Percentiles rank a stretch among this genome's conserved stretches.
These are phyloP conservation scores for Corinectria fuckeliana DNA, from an alignment of 2,329 filamentous ascomycete genomes.

Conservation along the genomic window DNA sequence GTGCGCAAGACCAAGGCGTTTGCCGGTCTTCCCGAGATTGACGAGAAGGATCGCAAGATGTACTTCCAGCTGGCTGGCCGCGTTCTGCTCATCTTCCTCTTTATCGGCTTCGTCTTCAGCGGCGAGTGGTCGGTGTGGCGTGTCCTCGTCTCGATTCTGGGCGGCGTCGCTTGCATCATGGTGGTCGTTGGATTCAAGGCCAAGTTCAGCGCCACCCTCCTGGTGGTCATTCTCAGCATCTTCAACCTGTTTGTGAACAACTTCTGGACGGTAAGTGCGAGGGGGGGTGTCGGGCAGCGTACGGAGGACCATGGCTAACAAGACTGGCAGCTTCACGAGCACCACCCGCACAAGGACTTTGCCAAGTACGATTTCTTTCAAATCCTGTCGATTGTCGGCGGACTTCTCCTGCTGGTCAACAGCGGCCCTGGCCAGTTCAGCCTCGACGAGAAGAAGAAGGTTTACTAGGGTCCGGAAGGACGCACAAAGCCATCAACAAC, in stretches of 20 bases:
- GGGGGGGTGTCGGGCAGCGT: background rate
- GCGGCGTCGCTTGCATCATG: constrained; percentile 94
- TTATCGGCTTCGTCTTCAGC: constrained; percentile 94
- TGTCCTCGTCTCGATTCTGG: constrained; percentile 81
- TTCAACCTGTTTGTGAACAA: constrained; percentile 99
- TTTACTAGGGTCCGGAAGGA: constrained; percentile 71
- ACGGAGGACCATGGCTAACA: background rate
- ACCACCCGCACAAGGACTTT: constrained; percentile 99
- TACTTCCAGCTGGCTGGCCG: constrained; percentile 98
- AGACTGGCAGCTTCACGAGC: constrained; percentile 78
- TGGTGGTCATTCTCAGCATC: constrained; percentile 92
- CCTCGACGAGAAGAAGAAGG: constrained; percentile 99
- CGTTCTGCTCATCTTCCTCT: constrained; percentile 96
- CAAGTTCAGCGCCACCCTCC: constrained; percentile 95
- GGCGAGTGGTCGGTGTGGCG: constrained; percentile 92
- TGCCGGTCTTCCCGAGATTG: constrained; percentile 88
- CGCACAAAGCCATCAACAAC: background rate
- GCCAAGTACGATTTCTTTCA: constrained; percentile 99
- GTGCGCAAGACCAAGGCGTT: constrained; percentile 97
- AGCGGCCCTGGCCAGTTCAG: constrained; percentile 97
- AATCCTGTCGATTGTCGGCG: constrained; percentile 97
- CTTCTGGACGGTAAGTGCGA: constrained; percentile 90
- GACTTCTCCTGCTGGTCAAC: constrained; percentile 95
- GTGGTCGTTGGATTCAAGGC: constrained; percentile 99
- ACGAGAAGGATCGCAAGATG: constrained; percentile 99